Evolutionary conservation across 768 basidiomycete genomes (phyloP).

Genomic region (Serendipita indica): DNA sequence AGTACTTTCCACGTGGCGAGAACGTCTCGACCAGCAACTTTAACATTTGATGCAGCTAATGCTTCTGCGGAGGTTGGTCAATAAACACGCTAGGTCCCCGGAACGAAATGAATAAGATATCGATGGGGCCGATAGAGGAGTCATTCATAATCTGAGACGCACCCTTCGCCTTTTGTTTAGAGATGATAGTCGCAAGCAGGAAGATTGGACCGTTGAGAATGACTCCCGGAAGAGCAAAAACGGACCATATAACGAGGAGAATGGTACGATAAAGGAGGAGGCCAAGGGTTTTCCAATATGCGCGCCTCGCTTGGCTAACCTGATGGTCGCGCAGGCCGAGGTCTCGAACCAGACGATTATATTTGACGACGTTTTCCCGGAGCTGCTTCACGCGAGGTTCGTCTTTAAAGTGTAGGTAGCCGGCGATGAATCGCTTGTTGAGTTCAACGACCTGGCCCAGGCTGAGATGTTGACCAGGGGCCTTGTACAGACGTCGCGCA

Average conservation of each 20-base stretch:
- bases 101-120: no score
- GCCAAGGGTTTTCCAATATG: conserved; percentile 73
- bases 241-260: conserved; percentile 65
- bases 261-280: conserved; percentile 69
- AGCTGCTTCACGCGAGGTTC: conserved; percentile 78
- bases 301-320: conserved; percentile 76
- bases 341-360: conserved; percentile 77
- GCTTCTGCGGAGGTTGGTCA: conserved; percentile 45
- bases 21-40: conserved; percentile 93
- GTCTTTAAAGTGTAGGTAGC: conserved; percentile 83
- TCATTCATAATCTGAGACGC: no score
- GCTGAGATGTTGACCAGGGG: conserved; percentile 85
- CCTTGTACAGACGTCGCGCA: conserved; percentile 81
- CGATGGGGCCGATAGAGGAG: no score
- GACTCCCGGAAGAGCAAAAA: conserved; percentile 78
- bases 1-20: conserved; percentile 95
- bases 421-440: conserved; percentile 83
- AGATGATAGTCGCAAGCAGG: conserved; percentile 74
- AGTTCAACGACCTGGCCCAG: conserved; percentile 92
- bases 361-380: conserved; percentile 65
- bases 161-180: conserved; percentile 84
- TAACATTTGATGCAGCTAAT: conserved; percentile 86
- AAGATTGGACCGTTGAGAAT: conserved; percentile 90
- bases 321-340: conserved; percentile 91
- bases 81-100: background rate